Evolutionary conservation across 176 grass and related monocot species (phyloP).

Genomic region (Triticum timopheevii): DNA sequence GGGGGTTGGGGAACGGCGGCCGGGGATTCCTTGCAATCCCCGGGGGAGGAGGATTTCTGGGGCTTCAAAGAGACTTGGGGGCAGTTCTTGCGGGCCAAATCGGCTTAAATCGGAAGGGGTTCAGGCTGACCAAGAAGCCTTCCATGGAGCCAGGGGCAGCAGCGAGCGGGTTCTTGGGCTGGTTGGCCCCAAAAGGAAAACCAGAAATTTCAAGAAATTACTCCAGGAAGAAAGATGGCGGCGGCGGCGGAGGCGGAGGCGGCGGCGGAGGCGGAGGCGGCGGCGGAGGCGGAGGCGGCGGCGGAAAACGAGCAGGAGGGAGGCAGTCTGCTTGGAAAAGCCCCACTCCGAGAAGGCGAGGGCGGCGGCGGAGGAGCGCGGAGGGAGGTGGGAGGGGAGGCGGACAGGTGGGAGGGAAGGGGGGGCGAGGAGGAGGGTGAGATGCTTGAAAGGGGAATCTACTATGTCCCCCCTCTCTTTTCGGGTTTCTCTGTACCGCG

Average conservation of each 20-base stretch:
- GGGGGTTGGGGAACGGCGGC: slow-evolving; percentile 16
- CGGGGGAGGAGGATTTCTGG: slow-evolving; percentile 15
- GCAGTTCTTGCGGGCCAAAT: slow-evolving; percentile 29
- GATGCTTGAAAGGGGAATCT: slow-evolving; percentile 32
- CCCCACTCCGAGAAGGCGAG: slow-evolving; percentile 1
- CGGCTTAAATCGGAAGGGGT: slow-evolving; percentile 88
- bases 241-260: neutral
- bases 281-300: neutral
- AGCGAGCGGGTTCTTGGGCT: neutral
- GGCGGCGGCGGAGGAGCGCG: slow-evolving; percentile 5
- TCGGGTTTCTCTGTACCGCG: neutral
- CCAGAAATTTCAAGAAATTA: neutral
- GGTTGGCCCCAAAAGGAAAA: slow-evolving; percentile 2
- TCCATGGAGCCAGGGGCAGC: slow-evolving; percentile 53
- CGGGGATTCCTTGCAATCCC: slow-evolving; percentile 41
- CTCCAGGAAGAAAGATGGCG: slow-evolving; percentile 11
- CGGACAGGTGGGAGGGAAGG: slow-evolving; percentile 22
- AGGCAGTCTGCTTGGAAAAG: neutral
- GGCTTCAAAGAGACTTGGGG: slow-evolving; percentile 38
- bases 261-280: neutral
- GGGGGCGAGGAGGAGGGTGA: slow-evolving; percentile 14
- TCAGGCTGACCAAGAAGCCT: slow-evolving; percentile 76
- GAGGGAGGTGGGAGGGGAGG: neutral
- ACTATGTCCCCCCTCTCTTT: neutral
- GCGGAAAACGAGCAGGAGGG: neutral